Percentiles rank a stretch among this genome's conserved stretches.
Evolutionary conservation across 2,329 filamentous ascomycete species (phyloP).

Genomic region (Trichoderma simmonsii): DNA sequence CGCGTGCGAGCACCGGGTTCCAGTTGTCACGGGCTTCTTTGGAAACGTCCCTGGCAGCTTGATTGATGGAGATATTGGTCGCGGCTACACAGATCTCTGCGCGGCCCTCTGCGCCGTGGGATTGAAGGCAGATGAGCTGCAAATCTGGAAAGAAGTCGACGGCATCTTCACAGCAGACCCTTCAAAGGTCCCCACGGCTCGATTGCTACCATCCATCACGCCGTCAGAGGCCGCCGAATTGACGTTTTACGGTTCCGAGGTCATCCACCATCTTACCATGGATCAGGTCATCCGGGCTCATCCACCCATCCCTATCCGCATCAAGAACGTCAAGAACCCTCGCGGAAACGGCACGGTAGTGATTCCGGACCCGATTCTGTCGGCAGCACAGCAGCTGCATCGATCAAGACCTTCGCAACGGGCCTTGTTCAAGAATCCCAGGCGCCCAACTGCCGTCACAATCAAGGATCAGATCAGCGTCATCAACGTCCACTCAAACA

Average conservation of each 20-base stretch:
- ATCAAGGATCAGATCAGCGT: constrained; percentile 97
- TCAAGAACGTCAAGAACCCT: constrained; percentile 90
- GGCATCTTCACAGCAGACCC: constrained; percentile 86
- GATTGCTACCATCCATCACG: constrained; percentile 82
- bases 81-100: constrained; percentile 95
- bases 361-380: constrained; percentile 65
- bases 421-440: constrained; percentile 53
- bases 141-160: constrained; percentile 99
- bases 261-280: constrained; percentile 99
- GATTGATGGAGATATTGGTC: constrained; percentile 82
- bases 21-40: constrained; percentile 90
- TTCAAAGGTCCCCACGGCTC: constrained; percentile 88
- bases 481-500: constrained; percentile 97
- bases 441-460: constrained; percentile 83
- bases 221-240: constrained; percentile 93
- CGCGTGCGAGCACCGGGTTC: constrained; percentile 64
- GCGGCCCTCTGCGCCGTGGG: constrained; percentile 89
- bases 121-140: constrained; percentile 79
- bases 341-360: constrained; percentile 76
- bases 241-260: constrained; percentile 91
- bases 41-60: constrained; percentile 88
- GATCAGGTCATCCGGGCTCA: constrained; percentile 86
- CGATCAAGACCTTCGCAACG: constrained; percentile 44
- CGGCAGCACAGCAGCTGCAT: constrained; percentile 57
- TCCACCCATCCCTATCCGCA: constrained; percentile 77